Base-by-base conservation (phyloP, 2,329 filamentous ascomycete species). In the Paecilomyces sp. region DNA sequence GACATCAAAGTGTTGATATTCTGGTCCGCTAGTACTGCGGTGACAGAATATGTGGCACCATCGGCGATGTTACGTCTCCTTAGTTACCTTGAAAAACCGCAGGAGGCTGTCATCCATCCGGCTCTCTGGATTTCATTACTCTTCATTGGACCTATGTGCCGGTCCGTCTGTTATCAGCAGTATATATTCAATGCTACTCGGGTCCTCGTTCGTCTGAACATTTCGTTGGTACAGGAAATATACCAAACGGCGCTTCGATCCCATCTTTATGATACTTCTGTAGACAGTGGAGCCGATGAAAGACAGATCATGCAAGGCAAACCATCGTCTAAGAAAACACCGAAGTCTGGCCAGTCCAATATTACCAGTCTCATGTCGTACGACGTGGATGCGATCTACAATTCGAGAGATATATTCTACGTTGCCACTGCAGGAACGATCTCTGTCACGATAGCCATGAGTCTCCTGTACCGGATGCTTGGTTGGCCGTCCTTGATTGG, bases 321-420 rank as follows among this genome's bases (percentile, higher is more conserved):
- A 6, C 18, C 41, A 3, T 9, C 41, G 6, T 54, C 63, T 61
- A 72, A 71, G 25, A 61, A 62, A 2, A 63, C 71, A 50, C 65
- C 71, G 51, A 71, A 68, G 13, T 70, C 75, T 24, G 76, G 80
- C 1, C 81, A 82, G 3, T 77, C 81, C 7, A 82, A 82, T 15
- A 76, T 84, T 54, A 80, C 81, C 13, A 85, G 83, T 59, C 74
- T 86, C 57, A 85, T 85, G 81, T 80, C 82, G 8, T 82, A 82
- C 30, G 83, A 86, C 63, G 76, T 86, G 9, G 82, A 85, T 58
- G 80, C 82, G 30, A 77, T 86, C 33, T 81, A 76, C 60, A 77
- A 71, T 28, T 77, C 81, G 8, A 77, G 82, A 41, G 83, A 86
- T 62, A 71, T 83, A 9, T 72, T 85, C 51, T 73, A 82, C 55